Conservation (phyloP, 805 yeast species). For the Ascoidea tarda region DNA sequence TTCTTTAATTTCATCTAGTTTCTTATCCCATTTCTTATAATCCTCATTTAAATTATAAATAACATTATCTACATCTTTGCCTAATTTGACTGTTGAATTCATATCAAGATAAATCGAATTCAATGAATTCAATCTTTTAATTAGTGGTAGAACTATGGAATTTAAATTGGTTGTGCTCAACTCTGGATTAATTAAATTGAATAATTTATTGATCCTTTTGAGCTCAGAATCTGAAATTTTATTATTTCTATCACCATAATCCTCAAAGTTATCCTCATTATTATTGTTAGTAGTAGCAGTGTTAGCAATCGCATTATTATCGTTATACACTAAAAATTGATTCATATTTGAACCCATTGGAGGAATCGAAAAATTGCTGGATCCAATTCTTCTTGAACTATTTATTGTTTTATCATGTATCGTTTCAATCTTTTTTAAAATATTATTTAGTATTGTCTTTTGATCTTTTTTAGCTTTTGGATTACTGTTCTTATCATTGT, state of each 20-base stretch:
- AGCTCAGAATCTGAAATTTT: background rate
- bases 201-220: conserved; percentile 2
- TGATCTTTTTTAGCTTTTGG: conserved; percentile 4
- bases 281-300: background rate
- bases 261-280: background rate
- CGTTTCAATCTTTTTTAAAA: conserved; percentile 7
- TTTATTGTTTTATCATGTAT: conserved; percentile 1
- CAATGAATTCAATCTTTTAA: conserved; percentile 6
- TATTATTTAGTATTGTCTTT: background rate
- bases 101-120: conserved; percentile 7
- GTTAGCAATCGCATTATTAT: too few species aligned
- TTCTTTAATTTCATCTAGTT: conserved; percentile 1
- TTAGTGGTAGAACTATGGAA: background rate
- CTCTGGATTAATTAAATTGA: background rate
- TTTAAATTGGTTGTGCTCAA: background rate
- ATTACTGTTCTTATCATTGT: background rate
- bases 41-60: conserved; percentile 1
- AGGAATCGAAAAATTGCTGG: background rate
- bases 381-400: background rate
- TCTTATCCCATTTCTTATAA: conserved; percentile 4
- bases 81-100: conserved; percentile 2
- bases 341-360: too few species aligned
- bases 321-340: too few species aligned
- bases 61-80: conserved; percentile 2
- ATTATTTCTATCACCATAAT: background rate